A percentile compares a stretch with the other conserved stretches of the same genome.
Evolutionary conservation across 805 yeast genomes (phyloP).

Genomic region (Wickerhamiella occidentalis): DNA sequence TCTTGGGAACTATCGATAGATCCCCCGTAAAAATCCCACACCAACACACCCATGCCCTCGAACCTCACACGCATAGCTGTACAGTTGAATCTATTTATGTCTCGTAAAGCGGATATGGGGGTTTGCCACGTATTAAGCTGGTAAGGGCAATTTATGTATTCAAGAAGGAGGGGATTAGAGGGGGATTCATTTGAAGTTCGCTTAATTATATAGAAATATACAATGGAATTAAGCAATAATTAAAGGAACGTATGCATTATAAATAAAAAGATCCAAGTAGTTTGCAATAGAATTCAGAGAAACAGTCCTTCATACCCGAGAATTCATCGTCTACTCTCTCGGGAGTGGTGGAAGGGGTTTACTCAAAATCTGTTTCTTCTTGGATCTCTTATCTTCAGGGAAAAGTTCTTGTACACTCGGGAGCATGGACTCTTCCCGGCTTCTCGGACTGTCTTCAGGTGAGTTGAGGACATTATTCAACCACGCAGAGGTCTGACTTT

Average conservation of each 20-base stretch:
- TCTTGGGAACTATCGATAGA: slow-evolving; percentile 9
- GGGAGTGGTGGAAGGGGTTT: slow-evolving; percentile 14
- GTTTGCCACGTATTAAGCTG: no score
- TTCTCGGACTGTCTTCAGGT: slow-evolving; percentile 10
- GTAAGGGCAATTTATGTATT: no score
- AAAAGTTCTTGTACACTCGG: slow-evolving; percentile 11
- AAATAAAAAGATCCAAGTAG: not conserved
- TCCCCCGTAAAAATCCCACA: no score
- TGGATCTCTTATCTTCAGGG: slow-evolving; percentile 6
- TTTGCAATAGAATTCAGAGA: no score
- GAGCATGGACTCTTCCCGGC: slow-evolving; percentile 5
- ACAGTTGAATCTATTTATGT: no score
- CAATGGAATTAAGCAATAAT: not conserved
- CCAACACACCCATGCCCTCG: not conserved
- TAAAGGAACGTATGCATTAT: slow-evolving; percentile 7
- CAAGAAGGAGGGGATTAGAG: no score
- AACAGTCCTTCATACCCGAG: not conserved
- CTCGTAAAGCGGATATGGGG: no score
- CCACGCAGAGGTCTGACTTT: slow-evolving; percentile 16
- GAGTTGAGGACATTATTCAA: slow-evolving; percentile 14
- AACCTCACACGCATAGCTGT: not conserved
- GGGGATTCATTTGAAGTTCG: no score
- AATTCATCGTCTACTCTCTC: not conserved
- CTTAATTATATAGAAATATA: not conserved
- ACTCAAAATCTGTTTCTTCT: slow-evolving; percentile 6